Conservation (phyloP, 805 yeast species). For the Ogataea siamensis region DNA sequence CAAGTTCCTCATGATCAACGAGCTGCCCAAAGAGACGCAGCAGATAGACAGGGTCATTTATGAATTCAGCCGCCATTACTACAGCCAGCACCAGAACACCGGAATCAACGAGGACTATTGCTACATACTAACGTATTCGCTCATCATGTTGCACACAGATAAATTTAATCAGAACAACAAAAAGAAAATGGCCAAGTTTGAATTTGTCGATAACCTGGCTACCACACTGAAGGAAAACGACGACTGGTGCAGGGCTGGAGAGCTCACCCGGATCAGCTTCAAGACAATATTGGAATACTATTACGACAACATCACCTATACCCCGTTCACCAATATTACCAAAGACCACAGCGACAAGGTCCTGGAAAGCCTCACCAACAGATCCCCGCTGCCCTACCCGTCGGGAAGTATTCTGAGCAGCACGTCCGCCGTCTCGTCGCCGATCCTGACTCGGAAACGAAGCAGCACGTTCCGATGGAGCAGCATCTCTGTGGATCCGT, state of each 20-base stretch:
- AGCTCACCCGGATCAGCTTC: constrained; percentile 33
- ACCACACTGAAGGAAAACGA: constrained; percentile 26
- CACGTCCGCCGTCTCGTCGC: constrained; percentile 10
- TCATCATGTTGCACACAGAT: constrained; percentile 74
- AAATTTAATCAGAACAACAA: constrained; percentile 65
- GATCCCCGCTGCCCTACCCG: constrained; percentile 30
- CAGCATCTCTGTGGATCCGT: constrained; percentile 34
- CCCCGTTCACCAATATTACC: constrained; percentile 49
- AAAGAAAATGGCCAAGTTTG: constrained; percentile 62
- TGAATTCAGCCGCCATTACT: constrained; percentile 54
- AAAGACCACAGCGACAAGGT: constrained; percentile 26
- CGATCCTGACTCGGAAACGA: constrained; percentile 22
- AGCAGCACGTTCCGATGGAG: constrained; percentile 34
- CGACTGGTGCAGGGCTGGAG: constrained; percentile 11
- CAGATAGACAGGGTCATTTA: constrained; percentile 70
- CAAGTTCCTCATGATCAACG: constrained; percentile 53
- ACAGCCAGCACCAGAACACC: constrained; percentile 38
- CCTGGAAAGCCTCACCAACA: constrained; percentile 20
- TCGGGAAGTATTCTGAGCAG: constrained; percentile 21
- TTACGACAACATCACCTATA: constrained; percentile 63
- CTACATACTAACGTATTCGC: constrained; percentile 60
- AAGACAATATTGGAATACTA: constrained; percentile 52
- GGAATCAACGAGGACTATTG: constrained; percentile 49
- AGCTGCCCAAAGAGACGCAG: constrained; percentile 70
- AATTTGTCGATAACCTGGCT: constrained; percentile 47